phyloP scores from a whole-genome alignment of 2,329 filamentous ascomycete genomes.

The Penicillium sp. region DNA sequence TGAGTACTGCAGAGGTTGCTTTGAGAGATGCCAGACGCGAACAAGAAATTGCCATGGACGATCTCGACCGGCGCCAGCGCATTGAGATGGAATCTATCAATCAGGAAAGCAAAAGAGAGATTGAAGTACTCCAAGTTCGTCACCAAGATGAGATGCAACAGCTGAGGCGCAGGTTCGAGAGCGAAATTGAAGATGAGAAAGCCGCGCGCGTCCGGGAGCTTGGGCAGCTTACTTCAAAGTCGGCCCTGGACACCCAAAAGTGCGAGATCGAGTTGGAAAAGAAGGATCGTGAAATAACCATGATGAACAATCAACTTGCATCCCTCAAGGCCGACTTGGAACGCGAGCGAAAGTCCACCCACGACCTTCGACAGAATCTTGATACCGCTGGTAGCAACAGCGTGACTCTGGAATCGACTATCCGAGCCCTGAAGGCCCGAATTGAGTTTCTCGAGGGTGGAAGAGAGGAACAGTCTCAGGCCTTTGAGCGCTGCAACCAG shows the following conservation, averaged over 20 bases:
- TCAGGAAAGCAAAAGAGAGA: conserved; percentile 51
- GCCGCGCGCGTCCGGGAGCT: conserved; percentile 41
- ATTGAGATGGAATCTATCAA: conserved; percentile 41
- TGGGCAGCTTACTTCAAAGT: conserved; percentile 33
- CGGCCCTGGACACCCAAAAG: conserved; percentile 39
- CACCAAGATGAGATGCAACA: conserved; percentile 69
- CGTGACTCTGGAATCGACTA: conserved; percentile 69
- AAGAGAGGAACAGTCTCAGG: conserved; percentile 81
- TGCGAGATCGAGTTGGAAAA: conserved; percentile 48
- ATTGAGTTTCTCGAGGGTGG: conserved; percentile 88
- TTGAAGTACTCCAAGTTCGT: conserved; percentile 57
- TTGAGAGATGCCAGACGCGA: conserved; percentile 54
- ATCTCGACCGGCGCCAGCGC: conserved; percentile 53
- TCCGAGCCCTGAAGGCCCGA: conserved; percentile 73
- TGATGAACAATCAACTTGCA: conserved; percentile 42
- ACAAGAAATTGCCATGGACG: conserved; percentile 53
- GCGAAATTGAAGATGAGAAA: conserved; percentile 65
- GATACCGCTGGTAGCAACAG: conserved; percentile 61
- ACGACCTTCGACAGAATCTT: conserved; percentile 58
- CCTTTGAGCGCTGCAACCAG: conserved; percentile 77
- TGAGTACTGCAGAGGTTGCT: conserved; percentile 48
- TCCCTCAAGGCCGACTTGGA: conserved; percentile 50
- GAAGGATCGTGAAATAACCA: conserved; percentile 55
- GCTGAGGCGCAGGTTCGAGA: conserved; percentile 61
- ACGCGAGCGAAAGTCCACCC: conserved; percentile 63